Evolutionary conservation across 2,329 filamentous ascomycete genomes (phyloP).

Genomic region (Sporothrix phasma): DNA sequence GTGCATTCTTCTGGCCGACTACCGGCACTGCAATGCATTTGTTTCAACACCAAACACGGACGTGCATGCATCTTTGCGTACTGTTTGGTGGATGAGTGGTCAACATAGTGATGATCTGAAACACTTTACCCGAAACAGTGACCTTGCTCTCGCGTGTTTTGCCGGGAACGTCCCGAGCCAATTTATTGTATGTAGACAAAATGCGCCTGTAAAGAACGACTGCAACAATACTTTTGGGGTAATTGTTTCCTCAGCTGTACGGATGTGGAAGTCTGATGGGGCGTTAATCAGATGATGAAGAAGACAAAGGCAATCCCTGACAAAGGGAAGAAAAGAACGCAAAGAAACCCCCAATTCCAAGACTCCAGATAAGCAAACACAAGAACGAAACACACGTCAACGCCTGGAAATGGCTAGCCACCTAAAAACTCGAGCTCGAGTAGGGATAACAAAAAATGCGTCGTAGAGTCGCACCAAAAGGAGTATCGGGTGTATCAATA

Average conservation of each 20-base stretch:
- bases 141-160: not conserved
- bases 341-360: not conserved
- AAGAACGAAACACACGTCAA: not conserved
- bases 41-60: not conserved
- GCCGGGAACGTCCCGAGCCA: not conserved
- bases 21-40: not conserved
- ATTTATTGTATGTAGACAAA: not conserved
- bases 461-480: not conserved
- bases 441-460: not conserved
- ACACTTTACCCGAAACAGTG: not conserved
- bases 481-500: not conserved
- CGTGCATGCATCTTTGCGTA: not conserved
- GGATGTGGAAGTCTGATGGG: not conserved
- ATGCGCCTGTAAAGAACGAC: too few relatives aligned
- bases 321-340: too few relatives aligned
- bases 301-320: too few relatives aligned
- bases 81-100: not conserved
- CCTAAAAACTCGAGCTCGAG: not conserved
- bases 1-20: not conserved
- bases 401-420: constrained; percentile 3
- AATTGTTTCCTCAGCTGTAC: not conserved
- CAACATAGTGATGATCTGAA: not conserved
- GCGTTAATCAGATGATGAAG: too few relatives aligned
- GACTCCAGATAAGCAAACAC: not conserved
- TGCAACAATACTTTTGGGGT: not conserved